Base-by-base conservation (phyloP, 2,329 filamentous ascomycete genomes). In the Basipetospora sp. region DNA sequence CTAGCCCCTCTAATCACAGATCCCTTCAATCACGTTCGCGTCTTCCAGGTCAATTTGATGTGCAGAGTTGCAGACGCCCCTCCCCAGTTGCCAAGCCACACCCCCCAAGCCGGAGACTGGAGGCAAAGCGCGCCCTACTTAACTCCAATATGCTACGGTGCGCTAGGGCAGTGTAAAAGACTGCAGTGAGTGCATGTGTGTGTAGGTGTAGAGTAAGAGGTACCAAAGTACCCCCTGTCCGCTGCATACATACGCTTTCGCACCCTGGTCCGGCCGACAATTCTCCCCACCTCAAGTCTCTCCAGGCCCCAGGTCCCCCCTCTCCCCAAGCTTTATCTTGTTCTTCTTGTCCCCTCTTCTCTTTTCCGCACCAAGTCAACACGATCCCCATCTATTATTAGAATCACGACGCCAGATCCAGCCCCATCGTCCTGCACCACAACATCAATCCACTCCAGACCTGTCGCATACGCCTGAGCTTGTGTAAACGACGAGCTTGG, bases 311-410 rank as follows among this genome's bases (percentile, higher is more conserved):
- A 16, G 25, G 16, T 28, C 11, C 15, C 35, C 18, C 15, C 19
- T 16, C 25, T 22, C 33, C 33, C 25, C 19, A 16, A 35, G 15
- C 8, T 28, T 36, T 41, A 26, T 38, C 36, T 40, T 32, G 41
- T 44, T 36, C 32, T 34, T 42, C 35, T 36, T 34, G 32, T 39
- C 41, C 42, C 44, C 38, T 44, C 43, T 42, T 42, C 41, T 39
- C 40, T 40, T 44, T 43, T 44, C 43, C 42, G 39, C 45, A 42
- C 49, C 48, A 50, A 43, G 51, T 57, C 55, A 60, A 59, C 60
- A 62, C 56, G 55, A 62, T 59, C 55, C 50, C n/a, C 49, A 46
- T 61, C 63, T 67, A 66, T 65, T 62, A 63, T 65, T 67, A 65
- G 63, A 58, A 66, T 51, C 61, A 55, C 57, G 56, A 60, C 59